A percentile compares a stretch with the other conserved stretches of the same genome.
These are phyloP conservation scores for Aquanectria penicillioides DNA, from an alignment of 2,329 filamentous ascomycete species.

Conservation along the genomic window DNA sequence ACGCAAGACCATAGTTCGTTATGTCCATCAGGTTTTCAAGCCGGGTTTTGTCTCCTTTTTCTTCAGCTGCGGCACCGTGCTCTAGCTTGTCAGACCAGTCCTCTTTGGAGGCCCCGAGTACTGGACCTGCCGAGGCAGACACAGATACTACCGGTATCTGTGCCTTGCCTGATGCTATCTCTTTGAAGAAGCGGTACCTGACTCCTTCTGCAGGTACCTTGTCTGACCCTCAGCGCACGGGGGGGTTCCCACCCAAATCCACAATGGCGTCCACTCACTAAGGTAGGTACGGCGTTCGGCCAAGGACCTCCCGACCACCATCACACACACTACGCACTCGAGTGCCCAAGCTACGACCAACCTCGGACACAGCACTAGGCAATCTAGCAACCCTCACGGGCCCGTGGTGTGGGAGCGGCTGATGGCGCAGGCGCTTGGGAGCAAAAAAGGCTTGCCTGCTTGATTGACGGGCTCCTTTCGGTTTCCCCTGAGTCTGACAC, in stretches of 20 bases:
- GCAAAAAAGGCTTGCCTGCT: constrained; percentile 10
- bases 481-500: constrained; percentile 34
- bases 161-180: not conserved
- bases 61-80: not conserved
- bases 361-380: not conserved
- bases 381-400: constrained; percentile 4
- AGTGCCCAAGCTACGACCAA: not conserved
- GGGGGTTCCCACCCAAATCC: constrained; percentile 9
- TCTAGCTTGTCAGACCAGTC: not conserved
- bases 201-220: not conserved
- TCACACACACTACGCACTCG: not conserved
- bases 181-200: no score
- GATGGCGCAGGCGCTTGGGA: not conserved
- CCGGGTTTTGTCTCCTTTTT: not conserved
- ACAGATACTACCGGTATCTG: not conserved
- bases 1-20: not conserved
- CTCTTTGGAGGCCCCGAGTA: not conserved
- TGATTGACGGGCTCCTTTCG: constrained; percentile 12
- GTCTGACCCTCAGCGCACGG: not conserved
- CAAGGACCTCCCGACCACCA: not conserved
- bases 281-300: constrained; percentile 18
- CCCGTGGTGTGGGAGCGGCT: not conserved
- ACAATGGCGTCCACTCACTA: constrained; percentile 19
- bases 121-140: constrained; percentile 1
- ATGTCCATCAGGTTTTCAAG: not conserved